Percentiles rank a stretch among this genome's conserved stretches.
Conservation (phyloP, 345 rosid genomes). For the sweet orange (Citrus sinensis) region DNA sequence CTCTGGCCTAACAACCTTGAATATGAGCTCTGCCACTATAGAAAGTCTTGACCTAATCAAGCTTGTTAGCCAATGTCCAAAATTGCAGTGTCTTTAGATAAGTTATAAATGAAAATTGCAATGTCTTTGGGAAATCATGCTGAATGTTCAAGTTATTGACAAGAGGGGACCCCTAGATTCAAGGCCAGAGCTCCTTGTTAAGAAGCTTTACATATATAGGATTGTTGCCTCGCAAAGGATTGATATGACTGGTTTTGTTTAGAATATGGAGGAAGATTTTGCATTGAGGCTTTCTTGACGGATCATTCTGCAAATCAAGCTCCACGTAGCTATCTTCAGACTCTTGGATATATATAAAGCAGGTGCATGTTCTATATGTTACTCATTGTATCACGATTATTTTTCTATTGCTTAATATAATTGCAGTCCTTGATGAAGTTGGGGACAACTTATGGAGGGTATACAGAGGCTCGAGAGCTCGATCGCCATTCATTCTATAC, state of each 20-base stretch:
- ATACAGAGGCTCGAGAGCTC: rapidly evolving
- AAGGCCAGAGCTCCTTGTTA: too few species aligned
- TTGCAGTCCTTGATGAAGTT: slow-evolving; percentile 15
- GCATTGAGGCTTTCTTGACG: slow-evolving; percentile 34
- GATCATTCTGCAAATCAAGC: background rate
- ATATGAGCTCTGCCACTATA: background rate
- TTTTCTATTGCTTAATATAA: slow-evolving; percentile 19
- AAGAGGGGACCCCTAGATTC: too few species aligned
- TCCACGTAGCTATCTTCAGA: background rate
- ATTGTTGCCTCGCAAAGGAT: slow-evolving; percentile 63
- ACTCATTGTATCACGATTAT: slow-evolving; percentile 19
- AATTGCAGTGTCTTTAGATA: slow-evolving; percentile 81
- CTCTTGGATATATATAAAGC: slow-evolving; percentile 7
- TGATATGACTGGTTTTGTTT: slow-evolving; percentile 73
- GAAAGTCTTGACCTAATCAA: slow-evolving; percentile 58
- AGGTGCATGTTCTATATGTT: slow-evolving; percentile 32
- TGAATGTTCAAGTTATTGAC: too few species aligned
- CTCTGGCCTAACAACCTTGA: too few species aligned
- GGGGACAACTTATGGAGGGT: too few species aligned
- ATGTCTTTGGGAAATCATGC: too few species aligned
- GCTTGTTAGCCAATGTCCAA: slow-evolving; percentile 63
- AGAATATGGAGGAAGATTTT: slow-evolving; percentile 63
- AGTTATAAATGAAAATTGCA: slow-evolving; percentile 9
- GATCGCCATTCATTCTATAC: too few species aligned
- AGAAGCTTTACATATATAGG: too few species aligned